Evolutionary conservation across 257 asterid species (phyloP), one percentile per base, ranked within the genome.

Genomic region (Anisodus tanguticus): DNA sequence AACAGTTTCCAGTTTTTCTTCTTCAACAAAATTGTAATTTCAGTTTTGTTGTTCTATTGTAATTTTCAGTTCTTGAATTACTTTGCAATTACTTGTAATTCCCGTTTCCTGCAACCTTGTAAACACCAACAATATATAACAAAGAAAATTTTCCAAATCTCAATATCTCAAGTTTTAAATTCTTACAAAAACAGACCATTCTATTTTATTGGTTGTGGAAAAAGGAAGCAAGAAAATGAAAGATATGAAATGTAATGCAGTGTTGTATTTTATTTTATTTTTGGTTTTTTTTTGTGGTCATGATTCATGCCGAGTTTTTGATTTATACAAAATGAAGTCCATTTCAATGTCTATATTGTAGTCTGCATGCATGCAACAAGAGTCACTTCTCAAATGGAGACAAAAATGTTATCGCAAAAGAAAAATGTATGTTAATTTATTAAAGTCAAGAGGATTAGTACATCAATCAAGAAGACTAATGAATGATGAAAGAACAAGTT

Each of bases 331-430:
- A 74, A 26, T 2, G 63, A 12, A 51, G 47, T 76, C 63, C 62
- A 49, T 76, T 26, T 76, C 26, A 53, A 11, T 51, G 63, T 51
- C 63, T 76, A 7, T 26, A 51, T 51, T 51, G 47, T 76, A 22
- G 2, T 26, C 47, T 51, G 63, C 81, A 51, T 51, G 22, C 81
- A 76, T 51, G 63, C 47, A 22, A 49, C 47, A 76, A 7, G 81
- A 76, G 47, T 76, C 63, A 74, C 60, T 11, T 74, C 62, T 74
- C 19, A n/a, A 74, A 51, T 49, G 60, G 62, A 49, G 62, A 22
- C 22, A 49, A 74, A 51, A 74, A 22, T 22, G 22, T 7, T 74
- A 26, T 76, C 63, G 51, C 45, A 76, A 53, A 51, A 35, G 59
- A 51, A 2, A 26, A 51, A 26, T 22, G 15, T 10, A 74, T 19